Evolutionary conservation across 2,329 filamentous ascomycete species (phyloP).

Genomic region (Cylindrodendrum hubeiense): DNA sequence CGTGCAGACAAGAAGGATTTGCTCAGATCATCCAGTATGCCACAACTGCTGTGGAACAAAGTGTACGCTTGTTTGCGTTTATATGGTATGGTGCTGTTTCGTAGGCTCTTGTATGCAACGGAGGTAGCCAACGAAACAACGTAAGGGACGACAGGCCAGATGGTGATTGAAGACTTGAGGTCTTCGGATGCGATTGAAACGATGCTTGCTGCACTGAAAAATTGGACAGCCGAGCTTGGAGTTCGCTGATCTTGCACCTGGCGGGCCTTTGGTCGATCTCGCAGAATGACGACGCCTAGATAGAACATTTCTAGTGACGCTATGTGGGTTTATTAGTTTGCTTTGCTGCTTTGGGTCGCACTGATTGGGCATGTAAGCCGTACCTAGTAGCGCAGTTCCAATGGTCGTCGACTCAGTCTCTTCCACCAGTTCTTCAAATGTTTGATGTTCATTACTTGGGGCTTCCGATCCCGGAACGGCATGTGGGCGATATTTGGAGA

Average conservation of each 20-base stretch:
- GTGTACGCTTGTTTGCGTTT: conserved; percentile 9
- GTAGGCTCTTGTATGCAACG: conserved; percentile 13
- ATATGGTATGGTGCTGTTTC: conserved; percentile 13
- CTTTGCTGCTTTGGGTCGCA: background rate
- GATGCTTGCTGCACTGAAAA: conserved; percentile 10
- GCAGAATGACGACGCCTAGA: conserved; percentile 5
- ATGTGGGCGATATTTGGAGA: conserved; percentile 13
- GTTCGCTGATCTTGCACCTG: background rate
- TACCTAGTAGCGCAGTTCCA: background rate
- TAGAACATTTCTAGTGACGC: conserved; percentile 14
- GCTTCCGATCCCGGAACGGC: background rate
- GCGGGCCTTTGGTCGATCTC: background rate
- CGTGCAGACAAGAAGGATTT: conserved; percentile 12
- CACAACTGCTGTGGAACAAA: conserved; percentile 12
- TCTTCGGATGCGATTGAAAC: conserved; percentile 9
- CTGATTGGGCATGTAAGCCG: background rate
- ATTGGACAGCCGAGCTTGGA: background rate
- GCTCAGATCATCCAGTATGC: background rate
- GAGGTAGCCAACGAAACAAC: conserved; percentile 14
- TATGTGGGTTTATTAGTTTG: background rate
- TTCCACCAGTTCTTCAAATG: conserved; percentile 4
- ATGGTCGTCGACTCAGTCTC: background rate
- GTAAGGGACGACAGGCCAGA: conserved; percentile 15
- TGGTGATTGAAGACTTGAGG: background rate
- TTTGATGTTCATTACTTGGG: background rate